Evolutionary conservation across 2,329 filamentous ascomycete genomes (phyloP), one percentile per base, ranked within the genome.

Genomic region (Aspergillus floridensis): DNA sequence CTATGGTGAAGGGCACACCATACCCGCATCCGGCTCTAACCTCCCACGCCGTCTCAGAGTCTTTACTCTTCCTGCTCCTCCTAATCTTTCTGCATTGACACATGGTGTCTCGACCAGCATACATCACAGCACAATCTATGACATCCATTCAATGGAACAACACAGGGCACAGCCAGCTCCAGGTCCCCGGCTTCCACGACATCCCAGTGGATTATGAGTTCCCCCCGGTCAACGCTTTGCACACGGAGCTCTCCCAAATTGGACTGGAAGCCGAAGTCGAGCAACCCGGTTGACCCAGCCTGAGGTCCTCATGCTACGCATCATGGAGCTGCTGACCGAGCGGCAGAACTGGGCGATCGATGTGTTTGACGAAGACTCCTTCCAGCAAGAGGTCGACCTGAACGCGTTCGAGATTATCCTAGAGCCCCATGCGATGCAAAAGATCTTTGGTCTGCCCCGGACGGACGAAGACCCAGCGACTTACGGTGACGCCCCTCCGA

Each of bases 121-220:
- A 14, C 8, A 35, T 7, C 5, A 10, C 31, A 10, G 12, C 31
- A 14, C 10, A 35, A 52, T 21, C 8, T 5, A 11, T 35, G 4
- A 7, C 49, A 2, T 32, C 19, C 12, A 35, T 52, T 19, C 26
- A 22, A n/a, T 38, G 32, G 4, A 19, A 52, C 8, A 52, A 52
- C 3, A 38, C 4, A 22, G 49, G 29, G 5, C 6, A 31, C 0
- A 29, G 49, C 2, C 49, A 31, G 22, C 19, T 38, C 16, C 49
- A 21, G 2, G 49, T 52, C 22, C 49, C 49, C 5, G 29, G 31
- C 4, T 52, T 52, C 29, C 3, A 38, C 3, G 49, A 32, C 10
- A 52, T 52, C 10, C 49, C 49, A 11, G 29, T 52, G 49, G 29
- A 52, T 19, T 52, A 52, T 52, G 49, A 52, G n/a, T 31, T 52